Evolutionary conservation across 768 basidiomycete genomes (phyloP).

Genomic region (Naematelia aurantialba): DNA sequence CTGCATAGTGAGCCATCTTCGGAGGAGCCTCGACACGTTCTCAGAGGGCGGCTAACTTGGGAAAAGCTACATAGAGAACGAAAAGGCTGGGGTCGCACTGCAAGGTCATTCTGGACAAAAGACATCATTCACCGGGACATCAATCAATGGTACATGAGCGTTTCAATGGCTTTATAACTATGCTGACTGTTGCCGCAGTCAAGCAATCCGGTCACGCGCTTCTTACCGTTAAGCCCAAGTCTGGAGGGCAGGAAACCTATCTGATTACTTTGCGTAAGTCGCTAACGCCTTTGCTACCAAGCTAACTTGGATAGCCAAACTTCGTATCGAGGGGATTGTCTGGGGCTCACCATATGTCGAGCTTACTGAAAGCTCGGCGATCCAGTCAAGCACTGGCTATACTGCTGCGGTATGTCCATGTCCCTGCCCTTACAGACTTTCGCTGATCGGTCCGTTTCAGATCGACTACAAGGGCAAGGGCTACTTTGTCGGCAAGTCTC

Average conservation of each 20-base stretch:
- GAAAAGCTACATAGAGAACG: constrained; percentile 79
- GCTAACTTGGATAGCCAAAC: constrained; percentile 54
- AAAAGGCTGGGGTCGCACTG: constrained; percentile 67
- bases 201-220: constrained; percentile 93
- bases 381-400: constrained; percentile 65
- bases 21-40: too few species aligned
- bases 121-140: constrained; percentile 75
- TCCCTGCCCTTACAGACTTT: too few species aligned
- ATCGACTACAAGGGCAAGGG: constrained; percentile 97
- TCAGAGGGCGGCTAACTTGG: too few species aligned
- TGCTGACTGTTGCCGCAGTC: constrained; percentile 56
- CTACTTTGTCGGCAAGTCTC: constrained; percentile 88
- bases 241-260: constrained; percentile 65
- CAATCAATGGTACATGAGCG: constrained; percentile 51
- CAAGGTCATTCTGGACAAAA: constrained; percentile 91
- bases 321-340: constrained; percentile 83
- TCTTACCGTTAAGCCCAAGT: constrained; percentile 62
- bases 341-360: constrained; percentile 91
- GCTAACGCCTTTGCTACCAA: background rate
- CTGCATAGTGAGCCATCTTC: constrained; percentile 44
- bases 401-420: constrained; percentile 54
- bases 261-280: constrained; percentile 73
- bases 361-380: constrained; percentile 74
- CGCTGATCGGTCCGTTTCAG: too few species aligned
- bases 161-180: background rate